Percentiles rank a stretch among this genome's conserved stretches.
phyloP scores from a whole-genome alignment of 305 asterid species.

The Ajuga reptans region DNA sequence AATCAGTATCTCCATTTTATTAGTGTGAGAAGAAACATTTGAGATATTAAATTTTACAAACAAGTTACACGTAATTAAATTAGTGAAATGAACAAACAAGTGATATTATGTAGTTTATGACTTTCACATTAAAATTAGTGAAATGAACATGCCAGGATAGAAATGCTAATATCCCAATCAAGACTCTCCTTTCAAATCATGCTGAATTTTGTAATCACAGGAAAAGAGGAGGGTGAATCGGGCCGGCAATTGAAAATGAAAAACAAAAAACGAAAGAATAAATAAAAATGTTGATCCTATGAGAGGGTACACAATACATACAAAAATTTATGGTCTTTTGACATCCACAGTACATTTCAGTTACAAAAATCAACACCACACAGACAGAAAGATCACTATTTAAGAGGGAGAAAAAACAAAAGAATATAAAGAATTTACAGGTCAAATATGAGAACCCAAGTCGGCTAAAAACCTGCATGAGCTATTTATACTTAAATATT shows the following conservation, averaged over 20 bases:
- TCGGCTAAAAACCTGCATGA: conserved; percentile 34
- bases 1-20: no score
- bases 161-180: no score
- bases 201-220: no score
- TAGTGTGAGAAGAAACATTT: no score
- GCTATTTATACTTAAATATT: conserved; percentile 21
- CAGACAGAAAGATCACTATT: conserved; percentile 14
- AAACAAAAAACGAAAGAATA: neutral
- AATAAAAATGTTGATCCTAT: neutral
- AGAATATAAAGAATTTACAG: conserved; percentile 36
- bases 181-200: no score
- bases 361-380: conserved; percentile 23
- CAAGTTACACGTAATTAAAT: no score
- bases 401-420: conserved; percentile 2
- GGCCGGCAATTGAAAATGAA: neutral
- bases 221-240: no score
- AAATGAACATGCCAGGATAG: no score
- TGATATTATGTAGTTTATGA: no score
- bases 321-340: conserved; percentile 14
- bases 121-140: no score
- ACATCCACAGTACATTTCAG: conserved; percentile 12
- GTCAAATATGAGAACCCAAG: conserved; percentile 15
- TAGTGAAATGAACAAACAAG: no score
- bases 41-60: no score
- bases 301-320: neutral